These are phyloP conservation scores for Arabidopsis arenosa DNA, from an alignment of 345 rosid genomes.

Conservation along the genomic window DNA sequence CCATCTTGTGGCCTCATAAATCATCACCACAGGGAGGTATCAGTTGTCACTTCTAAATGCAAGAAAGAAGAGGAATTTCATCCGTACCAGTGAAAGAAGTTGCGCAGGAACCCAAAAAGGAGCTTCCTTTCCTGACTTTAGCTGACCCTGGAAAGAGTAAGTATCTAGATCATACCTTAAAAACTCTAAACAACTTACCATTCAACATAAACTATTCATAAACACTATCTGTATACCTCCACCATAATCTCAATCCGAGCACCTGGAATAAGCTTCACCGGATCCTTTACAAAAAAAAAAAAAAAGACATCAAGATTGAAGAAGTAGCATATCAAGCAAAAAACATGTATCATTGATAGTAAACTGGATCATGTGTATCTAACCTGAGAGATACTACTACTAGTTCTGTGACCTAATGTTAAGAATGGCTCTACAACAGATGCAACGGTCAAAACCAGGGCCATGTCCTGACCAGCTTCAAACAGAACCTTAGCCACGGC, in stretches of 20 bases:
- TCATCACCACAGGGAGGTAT: not conserved
- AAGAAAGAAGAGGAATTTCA: conserved; percentile 16
- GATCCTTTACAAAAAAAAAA: conserved; percentile 52
- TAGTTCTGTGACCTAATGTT: conserved; percentile 50
- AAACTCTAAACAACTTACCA: conserved; percentile 15
- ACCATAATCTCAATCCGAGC: conserved; percentile 75
- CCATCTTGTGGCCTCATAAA: not conserved
- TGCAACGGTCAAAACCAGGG: conserved; percentile 74
- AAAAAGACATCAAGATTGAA: conserved; percentile 32
- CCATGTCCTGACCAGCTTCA: conserved; percentile 46
- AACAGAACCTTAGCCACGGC: conserved; percentile 46
- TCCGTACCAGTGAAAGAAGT: conserved; percentile 66
- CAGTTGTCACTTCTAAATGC: conserved; percentile 6
- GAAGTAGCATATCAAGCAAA: conserved; percentile 1
- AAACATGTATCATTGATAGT: not conserved
- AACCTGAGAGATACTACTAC: conserved; percentile 59
- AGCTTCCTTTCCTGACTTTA: conserved; percentile 46
- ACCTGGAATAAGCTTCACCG: conserved; percentile 72
- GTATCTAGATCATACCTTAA: conserved; percentile 19
- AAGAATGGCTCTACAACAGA: conserved; percentile 86
- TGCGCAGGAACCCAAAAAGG: conserved; percentile 60
- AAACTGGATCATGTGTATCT: not conserved
- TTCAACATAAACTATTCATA: conserved; percentile 27
- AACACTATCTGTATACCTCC: conserved; percentile 58
- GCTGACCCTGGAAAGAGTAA: conserved; percentile 54